phyloP scores from a whole-genome alignment of 225 moss, liverwort and hornwort genomes.

The Sphagnum tenellum region DNA sequence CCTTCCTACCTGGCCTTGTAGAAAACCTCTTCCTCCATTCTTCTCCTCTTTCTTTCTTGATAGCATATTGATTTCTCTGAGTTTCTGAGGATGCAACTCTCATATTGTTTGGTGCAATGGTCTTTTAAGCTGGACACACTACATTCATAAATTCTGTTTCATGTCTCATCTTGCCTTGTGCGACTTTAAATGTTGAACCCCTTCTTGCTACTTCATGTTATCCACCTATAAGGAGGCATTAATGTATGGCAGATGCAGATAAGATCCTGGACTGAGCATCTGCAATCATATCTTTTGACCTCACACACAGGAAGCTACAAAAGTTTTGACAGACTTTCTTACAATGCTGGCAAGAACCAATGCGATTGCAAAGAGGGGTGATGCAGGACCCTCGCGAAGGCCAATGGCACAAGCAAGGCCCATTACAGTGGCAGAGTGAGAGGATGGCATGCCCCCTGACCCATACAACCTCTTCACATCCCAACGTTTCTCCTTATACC shows the following conservation, averaged over 20 bases:
- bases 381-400: constrained; percentile 82
- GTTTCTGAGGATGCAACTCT: too few relatives aligned
- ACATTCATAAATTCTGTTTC: too few relatives aligned
- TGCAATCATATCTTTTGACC: too few relatives aligned
- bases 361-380: constrained; percentile 79
- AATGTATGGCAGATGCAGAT: neutral
- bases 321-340: constrained; percentile 4
- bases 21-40: neutral
- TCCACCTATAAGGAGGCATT: neutral
- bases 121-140: too few relatives aligned
- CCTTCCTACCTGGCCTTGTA: neutral
- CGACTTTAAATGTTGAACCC: neutral
- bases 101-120: too few relatives aligned
- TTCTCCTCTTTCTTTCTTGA: neutral
- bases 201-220: neutral
- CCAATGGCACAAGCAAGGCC: constrained; percentile 78
- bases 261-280: constrained; percentile 2
- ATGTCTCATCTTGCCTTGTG: too few relatives aligned
- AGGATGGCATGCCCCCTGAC: constrained; percentile 99
- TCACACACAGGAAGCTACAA: neutral
- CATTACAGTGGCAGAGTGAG: constrained; percentile 95
- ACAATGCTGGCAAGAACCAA: constrained; percentile 88
- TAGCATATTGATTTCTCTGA: neutral
- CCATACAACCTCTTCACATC: constrained; percentile 92
- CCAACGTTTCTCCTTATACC: constrained; percentile 99